Percentiles rank a stretch among this genome's conserved stretches.
Conservation (phyloP, 306 rosid genomes). For the Prosopis cineraria region DNA sequence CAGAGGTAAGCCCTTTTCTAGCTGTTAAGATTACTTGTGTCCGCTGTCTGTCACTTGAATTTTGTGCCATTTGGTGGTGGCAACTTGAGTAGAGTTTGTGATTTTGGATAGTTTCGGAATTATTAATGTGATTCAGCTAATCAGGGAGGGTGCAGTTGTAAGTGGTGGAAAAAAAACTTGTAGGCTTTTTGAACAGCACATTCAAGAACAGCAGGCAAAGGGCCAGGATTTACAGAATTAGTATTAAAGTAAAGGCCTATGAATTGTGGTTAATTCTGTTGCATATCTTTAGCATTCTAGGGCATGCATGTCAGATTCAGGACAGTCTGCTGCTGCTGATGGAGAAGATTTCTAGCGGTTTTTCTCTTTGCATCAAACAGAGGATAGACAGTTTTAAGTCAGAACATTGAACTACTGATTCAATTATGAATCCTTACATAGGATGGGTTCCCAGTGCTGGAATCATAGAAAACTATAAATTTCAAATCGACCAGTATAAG, state of each 20-base stretch:
- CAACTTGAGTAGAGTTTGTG: not conserved
- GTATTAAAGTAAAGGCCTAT: constrained; percentile 18
- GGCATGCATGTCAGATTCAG: not conserved
- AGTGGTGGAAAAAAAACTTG: constrained; percentile 9
- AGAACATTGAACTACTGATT: not conserved
- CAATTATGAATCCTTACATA: not conserved
- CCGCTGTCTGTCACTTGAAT: constrained; percentile 22
- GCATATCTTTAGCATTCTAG: constrained; percentile 16
- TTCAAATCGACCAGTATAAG: not conserved
- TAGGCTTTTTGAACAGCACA: not conserved
- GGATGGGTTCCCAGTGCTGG: not conserved
- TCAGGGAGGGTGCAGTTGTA: not conserved
- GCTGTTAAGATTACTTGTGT: constrained; percentile 1
- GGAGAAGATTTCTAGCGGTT: constrained; percentile 17
- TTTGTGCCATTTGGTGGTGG: not conserved
- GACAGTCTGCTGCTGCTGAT: not conserved
- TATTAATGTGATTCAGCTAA: constrained; percentile 20
- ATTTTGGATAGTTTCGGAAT: not conserved
- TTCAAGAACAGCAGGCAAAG: not conserved
- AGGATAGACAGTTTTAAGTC: not conserved
- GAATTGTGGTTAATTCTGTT: not conserved
- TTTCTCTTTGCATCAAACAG: not conserved
- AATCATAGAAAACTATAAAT: not conserved
- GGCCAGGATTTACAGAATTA: constrained; percentile 8
- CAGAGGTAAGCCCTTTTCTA: constrained; percentile 66